Base-by-base conservation (phyloP, 192 early-diverging fungal genomes). In the Anaeromyces robustus region DNA sequence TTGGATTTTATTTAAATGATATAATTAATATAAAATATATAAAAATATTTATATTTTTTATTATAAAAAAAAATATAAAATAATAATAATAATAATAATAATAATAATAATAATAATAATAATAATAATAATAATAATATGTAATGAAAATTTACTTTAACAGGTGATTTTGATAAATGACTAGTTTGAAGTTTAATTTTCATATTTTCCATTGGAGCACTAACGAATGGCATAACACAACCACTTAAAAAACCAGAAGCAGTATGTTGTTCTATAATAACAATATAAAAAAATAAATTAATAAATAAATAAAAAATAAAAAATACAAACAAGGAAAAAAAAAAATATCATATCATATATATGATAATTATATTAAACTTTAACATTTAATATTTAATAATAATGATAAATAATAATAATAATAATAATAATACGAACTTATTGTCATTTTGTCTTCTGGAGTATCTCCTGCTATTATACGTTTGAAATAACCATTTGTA, bases 171-270 rank as follows among this genome's bases (percentile, higher is more conserved):
- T 14, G 37, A 39, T 39, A 39, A 39, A 39, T 39, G 37, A 39
- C 37, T 39, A 3, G 90, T 91, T 81, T 93, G 92, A 29, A 93
- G 82, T 78, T 90, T 90, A 85, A 93, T 89, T 82, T 93, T 93
- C 29, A 93, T 79, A 29, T 91, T 80, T 79, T 93, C 92, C 19
- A 93, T 86, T 19, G 92, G 92, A 68, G 89, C 89, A 80, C 92
- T 93, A 41, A 93, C 82, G 79, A 92, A 92, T 1, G 92, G 83
- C 86, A 93, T 93, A 29, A 91, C 91, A n/a, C 84, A 82, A 82
- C 92, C 92, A 30, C 91, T 86, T 79, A 92, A 82, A 29, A 87
- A 81, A 79, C 92, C 92, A 77, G 91, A 87, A 26, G 86, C 30
- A 78, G 83, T 86, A 78, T 91, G 85, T 85, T 92, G 82, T 29